Evolutionary conservation across 768 basidiomycete species (phyloP).

Genomic region (Leccinum rimulosum): DNA sequence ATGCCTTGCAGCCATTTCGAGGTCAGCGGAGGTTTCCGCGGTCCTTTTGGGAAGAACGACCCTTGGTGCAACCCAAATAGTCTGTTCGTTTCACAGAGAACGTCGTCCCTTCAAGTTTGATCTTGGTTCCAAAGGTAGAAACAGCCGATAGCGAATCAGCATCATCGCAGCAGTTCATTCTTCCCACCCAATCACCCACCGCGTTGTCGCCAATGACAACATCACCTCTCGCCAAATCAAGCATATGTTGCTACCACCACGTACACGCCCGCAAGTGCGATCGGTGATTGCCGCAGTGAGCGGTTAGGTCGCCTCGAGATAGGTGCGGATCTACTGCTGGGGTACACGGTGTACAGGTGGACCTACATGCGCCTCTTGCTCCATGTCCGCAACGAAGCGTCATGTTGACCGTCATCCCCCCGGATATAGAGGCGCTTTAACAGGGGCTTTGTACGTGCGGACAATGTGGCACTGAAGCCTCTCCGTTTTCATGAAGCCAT

Average conservation of each 20-base stretch:
- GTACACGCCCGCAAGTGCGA: not conserved
- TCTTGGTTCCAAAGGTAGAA: not conserved
- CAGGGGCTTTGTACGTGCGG: constrained; percentile 2
- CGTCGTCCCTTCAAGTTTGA: constrained; percentile 4
- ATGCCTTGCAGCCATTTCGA: not conserved
- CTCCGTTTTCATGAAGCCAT: not conserved
- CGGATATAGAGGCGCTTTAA: not conserved
- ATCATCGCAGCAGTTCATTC: not conserved
- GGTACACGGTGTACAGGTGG: not conserved
- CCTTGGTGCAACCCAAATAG: not conserved
- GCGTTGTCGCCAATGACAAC: constrained; percentile 15
- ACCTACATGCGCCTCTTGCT: not conserved
- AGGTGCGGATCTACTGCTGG: constrained; percentile 1
- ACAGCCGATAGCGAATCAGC: constrained; percentile 3
- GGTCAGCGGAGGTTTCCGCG: not conserved
- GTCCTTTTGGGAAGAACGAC: not conserved
- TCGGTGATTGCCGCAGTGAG: constrained; percentile 15
- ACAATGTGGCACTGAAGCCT: not conserved
- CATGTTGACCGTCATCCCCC: constrained; percentile 5
- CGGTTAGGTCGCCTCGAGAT: not conserved
- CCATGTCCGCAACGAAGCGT: constrained; percentile 1
- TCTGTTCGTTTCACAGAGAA: not conserved
- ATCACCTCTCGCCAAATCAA: not conserved
- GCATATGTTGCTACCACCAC: constrained; percentile 1
- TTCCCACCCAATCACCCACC: not conserved